Evolutionary conservation across 176 grass and related monocot species (phyloP), one percentile per base, ranked within the genome.

Genomic region (Rhipidocladum racemiflorum): DNA sequence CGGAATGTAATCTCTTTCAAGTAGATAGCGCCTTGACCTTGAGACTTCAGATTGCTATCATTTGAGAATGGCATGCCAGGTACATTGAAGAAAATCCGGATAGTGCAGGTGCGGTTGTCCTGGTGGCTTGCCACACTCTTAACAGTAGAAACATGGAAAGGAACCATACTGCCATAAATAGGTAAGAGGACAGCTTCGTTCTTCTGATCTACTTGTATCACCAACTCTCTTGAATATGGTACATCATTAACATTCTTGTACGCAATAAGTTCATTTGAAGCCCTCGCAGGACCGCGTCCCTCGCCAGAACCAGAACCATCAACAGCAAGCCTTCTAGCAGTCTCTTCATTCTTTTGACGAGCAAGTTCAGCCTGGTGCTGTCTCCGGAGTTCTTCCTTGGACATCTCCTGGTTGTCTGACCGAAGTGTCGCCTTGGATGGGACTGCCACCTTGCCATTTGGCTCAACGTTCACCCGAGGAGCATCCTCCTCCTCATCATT

Each of bases 131-230:
- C 81, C 44, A 91, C 95, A 70, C 84, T 97, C 84, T 93, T 97
- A 45, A 97, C 61, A 40, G 95, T 97, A 69, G 92, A 94, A 81
- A 97, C 86, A 84, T 97, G 95, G 79, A 97, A 97, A 51, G 92
- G 90, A 55, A 92, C 88, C 90, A 91, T 92, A 75, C 77, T 91
- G 35, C 92, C 95, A 87, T 89, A 94, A 34, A 97, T 92, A 46
- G 95, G 95, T 53, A 97, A 84, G 18, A 97, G 90, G 32, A 97
- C 67, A 81, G 90, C 88, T 68, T 97, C 95, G n/a, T 94, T 93
- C 83, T 92, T 94, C 68, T 89, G 86, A 50, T 94, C 90, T 21
- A 97, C 92, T 78, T 94, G 90, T 85, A 97, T 97, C 36, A 85
- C 85, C 75, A 94, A 74, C 66, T 91, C 88, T 75, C 38, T 97